phyloP scores from a whole-genome alignment of 2,329 filamentous ascomycete species.

The Ascochyta lentis region DNA sequence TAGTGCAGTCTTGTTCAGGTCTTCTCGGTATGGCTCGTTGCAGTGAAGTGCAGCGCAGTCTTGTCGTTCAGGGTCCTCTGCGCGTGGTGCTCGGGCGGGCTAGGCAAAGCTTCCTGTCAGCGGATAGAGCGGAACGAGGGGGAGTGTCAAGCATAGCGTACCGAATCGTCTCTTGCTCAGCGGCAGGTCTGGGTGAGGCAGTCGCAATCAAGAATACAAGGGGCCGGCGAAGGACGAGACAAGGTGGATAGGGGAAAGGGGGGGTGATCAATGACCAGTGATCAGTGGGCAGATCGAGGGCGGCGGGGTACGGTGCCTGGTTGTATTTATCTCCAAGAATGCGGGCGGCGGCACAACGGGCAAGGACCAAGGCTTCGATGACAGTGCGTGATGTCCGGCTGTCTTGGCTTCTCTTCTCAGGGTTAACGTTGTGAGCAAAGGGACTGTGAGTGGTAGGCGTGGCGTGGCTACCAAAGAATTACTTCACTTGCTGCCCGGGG shows the following conservation, averaged over 20 bases:
- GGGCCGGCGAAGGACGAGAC: constrained; percentile 26
- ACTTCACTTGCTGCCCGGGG: constrained; percentile 11
- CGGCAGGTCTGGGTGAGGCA: constrained; percentile 2
- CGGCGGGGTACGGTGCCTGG: constrained; percentile 7
- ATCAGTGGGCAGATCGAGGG: constrained; percentile 9
- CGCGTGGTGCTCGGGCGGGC: constrained; percentile 13
- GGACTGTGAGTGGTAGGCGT: constrained; percentile 7
- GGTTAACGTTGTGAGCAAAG: constrained; percentile 11
- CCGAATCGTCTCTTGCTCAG: constrained; percentile 23
- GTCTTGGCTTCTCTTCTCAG: constrained; percentile 15
- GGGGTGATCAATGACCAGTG: not conserved
- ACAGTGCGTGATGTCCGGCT: constrained; percentile 10
- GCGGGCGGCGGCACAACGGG: constrained; percentile 11
- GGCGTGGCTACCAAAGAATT: constrained; percentile 1
- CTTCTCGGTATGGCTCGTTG: too few species aligned
- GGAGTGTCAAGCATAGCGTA: constrained; percentile 21
- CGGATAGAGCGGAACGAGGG: constrained; percentile 5
- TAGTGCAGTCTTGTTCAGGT: too few species aligned
- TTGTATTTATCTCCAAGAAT: constrained; percentile 11
- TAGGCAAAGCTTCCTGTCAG: constrained; percentile 28
- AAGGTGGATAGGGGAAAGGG: constrained; percentile 15
- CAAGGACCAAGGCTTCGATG: constrained; percentile 9
- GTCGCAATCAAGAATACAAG: constrained; percentile 19
- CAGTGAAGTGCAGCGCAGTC: not conserved
- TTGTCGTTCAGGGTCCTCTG: constrained; percentile 16